Conservation (phyloP, 352 stramenopile species). For the Saprolegnia diclina region DNA sequence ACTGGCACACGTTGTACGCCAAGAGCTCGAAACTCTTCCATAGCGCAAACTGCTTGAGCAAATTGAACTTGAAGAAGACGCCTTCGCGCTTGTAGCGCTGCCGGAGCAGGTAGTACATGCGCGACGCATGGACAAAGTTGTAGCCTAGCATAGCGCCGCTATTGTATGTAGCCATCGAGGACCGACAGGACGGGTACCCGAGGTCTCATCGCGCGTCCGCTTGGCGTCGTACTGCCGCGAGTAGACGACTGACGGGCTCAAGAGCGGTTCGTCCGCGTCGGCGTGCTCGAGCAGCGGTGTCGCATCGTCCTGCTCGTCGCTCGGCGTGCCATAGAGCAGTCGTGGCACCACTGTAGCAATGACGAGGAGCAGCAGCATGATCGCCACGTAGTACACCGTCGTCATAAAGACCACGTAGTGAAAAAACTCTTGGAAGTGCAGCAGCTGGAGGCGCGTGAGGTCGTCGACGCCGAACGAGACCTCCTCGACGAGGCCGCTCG, state of each 20-base stretch:
- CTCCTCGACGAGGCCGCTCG: constrained; percentile 55
- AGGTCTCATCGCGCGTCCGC: constrained; percentile 4
- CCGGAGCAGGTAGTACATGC: constrained; percentile 63
- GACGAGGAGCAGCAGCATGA: constrained; percentile 76
- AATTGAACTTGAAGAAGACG: constrained; percentile 71
- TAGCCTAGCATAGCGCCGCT: too few relatives aligned
- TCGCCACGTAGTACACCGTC: constrained; percentile 87
- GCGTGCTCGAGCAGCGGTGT: constrained; percentile 26
- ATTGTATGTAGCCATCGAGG: too few relatives aligned
- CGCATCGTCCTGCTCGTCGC: neutral
- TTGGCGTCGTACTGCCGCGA: constrained; percentile 29
- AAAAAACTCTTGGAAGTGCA: constrained; percentile 88
- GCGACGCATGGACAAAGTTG: constrained; percentile 64
- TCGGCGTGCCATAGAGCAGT: constrained; percentile 41
- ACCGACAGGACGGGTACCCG: too few relatives aligned
- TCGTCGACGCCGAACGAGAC: constrained; percentile 39
- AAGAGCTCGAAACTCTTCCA: constrained; percentile 87
- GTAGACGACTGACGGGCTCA: constrained; percentile 25
- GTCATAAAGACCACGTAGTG: constrained; percentile 87
- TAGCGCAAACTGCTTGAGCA: constrained; percentile 76
- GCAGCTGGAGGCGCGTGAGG: constrained; percentile 51
- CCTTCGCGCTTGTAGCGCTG: constrained; percentile 76
- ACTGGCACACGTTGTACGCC: constrained; percentile 84
- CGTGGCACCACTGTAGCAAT: constrained; percentile 79
- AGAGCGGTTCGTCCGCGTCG: constrained; percentile 31